Conservation (phyloP, 805 yeast genomes). For the Yarrowia sp. region DNA sequence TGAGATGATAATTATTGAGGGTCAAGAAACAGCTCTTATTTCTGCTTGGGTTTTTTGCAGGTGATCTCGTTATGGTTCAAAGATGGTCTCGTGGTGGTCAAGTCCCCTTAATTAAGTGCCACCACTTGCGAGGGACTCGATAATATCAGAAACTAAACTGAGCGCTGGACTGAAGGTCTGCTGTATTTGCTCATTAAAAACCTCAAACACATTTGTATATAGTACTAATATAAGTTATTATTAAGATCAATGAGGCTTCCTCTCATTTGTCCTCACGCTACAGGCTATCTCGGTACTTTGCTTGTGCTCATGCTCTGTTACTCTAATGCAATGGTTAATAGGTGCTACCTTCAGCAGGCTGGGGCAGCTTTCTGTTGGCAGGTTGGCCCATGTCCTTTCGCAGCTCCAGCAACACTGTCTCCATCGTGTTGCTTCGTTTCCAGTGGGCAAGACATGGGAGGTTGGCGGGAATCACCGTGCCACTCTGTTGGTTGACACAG, state of each 20-base stretch:
- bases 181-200: background rate
- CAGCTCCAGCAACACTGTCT: slow-evolving; percentile 81
- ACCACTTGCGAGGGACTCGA: background rate
- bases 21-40: too few species aligned
- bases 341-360: slow-evolving; percentile 86
- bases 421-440: slow-evolving; percentile 92
- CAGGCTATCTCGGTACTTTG: background rate
- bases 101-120: background rate
- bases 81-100: too few species aligned
- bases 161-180: background rate
- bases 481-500: slow-evolving; percentile 70
- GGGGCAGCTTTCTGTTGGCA: slow-evolving; percentile 76
- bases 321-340: slow-evolving; percentile 38
- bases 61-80: too few species aligned
- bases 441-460: slow-evolving; percentile 74
- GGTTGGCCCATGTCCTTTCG: slow-evolving; percentile 85
- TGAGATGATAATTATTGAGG: too few species aligned
- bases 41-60: too few species aligned
- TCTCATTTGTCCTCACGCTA: background rate
- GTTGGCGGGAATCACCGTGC: slow-evolving; percentile 47
- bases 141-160: background rate
- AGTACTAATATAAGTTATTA: slow-evolving; percentile 12
- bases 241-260: background rate
- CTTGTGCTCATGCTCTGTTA: slow-evolving; percentile 15
- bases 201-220: background rate